These are phyloP conservation scores for Malassezia caprae DNA, from an alignment of 1,284 basidiomycete genomes.

Conservation along the genomic window DNA sequence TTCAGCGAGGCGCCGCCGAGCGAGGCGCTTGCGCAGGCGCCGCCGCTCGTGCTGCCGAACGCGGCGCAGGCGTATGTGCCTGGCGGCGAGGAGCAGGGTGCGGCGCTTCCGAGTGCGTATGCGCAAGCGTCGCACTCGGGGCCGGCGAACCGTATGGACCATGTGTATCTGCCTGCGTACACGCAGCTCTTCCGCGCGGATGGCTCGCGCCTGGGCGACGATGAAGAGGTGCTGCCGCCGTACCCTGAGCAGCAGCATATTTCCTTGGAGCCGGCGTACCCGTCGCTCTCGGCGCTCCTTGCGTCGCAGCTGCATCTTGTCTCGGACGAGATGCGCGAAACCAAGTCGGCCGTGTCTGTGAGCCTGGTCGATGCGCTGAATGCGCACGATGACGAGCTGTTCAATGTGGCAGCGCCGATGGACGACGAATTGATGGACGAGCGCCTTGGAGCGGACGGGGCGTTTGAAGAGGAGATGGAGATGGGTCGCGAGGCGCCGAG, in stretches of 20 bases:
- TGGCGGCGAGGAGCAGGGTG: background rate
- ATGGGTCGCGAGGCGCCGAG: background rate
- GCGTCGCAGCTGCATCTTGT: background rate
- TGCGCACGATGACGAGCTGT: slow-evolving; percentile 5
- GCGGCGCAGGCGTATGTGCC: slow-evolving; percentile 9
- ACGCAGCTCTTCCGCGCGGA: slow-evolving; percentile 47
- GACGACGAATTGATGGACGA: slow-evolving; percentile 9
- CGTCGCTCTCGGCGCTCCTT: slow-evolving; percentile 4
- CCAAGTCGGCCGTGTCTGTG: slow-evolving; percentile 6
- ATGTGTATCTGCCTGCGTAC: slow-evolving; percentile 39
- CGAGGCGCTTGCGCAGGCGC: slow-evolving; percentile 38
- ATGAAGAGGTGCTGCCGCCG: slow-evolving; percentile 43
- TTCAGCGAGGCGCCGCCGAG: slow-evolving; percentile 44
- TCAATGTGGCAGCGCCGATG: background rate
- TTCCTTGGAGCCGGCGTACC: background rate
- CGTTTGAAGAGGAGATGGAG: background rate
- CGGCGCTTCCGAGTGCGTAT: slow-evolving; percentile 5
- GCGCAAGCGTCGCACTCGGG: slow-evolving; percentile 10
- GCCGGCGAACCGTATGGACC: background rate
- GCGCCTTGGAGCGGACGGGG: background rate
- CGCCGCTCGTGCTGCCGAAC: slow-evolving; percentile 12
- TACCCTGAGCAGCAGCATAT: slow-evolving; percentile 23
- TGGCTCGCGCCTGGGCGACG: slow-evolving; percentile 43
- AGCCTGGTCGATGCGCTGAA: slow-evolving; percentile 12
- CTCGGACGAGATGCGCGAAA: slow-evolving; percentile 4